phyloP scores from a whole-genome alignment of 257 asterid species.

The Fraxinus pennsylvanica region DNA sequence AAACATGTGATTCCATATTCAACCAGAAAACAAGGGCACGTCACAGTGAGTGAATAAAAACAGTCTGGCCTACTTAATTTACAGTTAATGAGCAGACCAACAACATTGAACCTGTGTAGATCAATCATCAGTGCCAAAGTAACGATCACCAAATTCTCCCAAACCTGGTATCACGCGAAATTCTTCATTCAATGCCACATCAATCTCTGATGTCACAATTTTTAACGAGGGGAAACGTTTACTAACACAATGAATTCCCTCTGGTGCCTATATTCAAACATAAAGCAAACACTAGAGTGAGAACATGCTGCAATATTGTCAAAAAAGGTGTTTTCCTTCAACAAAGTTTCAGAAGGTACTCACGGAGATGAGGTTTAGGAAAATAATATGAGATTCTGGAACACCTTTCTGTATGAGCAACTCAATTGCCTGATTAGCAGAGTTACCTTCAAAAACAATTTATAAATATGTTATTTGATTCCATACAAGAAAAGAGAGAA shows the following conservation, averaged over 20 bases:
- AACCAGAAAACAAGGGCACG: constrained; percentile 15
- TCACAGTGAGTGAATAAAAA: not conserved
- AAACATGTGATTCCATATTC: not conserved
- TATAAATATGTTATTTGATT: not conserved
- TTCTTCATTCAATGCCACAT: constrained; percentile 63
- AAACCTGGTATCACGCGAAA: constrained; percentile 81
- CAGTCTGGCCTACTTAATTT: constrained; percentile 26
- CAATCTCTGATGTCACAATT: constrained; percentile 95
- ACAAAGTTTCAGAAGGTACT: constrained; percentile 35
- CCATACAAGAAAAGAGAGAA: not conserved
- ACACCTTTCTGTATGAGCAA: constrained; percentile 93
- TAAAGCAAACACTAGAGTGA: not conserved
- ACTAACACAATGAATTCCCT: constrained; percentile 86
- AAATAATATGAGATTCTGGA: constrained; percentile 93
- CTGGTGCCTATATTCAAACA: constrained; percentile 70
- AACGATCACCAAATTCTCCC: constrained; percentile 99
- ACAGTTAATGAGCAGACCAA: constrained; percentile 29
- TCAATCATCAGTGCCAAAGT: constrained; percentile 90
- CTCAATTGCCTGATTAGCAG: constrained; percentile 98
- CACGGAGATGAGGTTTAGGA: constrained; percentile 95
- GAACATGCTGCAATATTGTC: not conserved
- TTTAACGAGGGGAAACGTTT: constrained; percentile 85
- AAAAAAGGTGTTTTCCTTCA: not conserved
- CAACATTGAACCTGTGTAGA: constrained; percentile 11
- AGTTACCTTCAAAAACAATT: constrained; percentile 63